A percentile compares a stretch with the other conserved stretches of the same genome.
Conservation (phyloP, 305 asterid genomes). For the Solanum hybrid region DNA sequence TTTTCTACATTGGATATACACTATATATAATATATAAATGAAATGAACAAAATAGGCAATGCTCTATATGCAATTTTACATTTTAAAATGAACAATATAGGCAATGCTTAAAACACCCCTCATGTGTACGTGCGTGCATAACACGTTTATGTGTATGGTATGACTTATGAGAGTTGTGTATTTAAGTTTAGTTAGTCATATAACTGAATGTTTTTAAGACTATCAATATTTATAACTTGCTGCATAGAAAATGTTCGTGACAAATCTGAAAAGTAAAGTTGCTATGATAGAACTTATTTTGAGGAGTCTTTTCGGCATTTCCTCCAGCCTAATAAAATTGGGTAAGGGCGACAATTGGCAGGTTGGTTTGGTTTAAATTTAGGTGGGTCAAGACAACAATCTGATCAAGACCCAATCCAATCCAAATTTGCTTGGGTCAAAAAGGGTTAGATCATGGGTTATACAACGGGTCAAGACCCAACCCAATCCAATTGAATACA, state of each 20-base stretch:
- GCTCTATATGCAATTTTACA: not conserved
- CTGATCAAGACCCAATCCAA: not conserved
- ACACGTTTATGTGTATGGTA: not conserved
- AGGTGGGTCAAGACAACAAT: not conserved
- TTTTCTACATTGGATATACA: not conserved
- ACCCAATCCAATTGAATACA: not conserved
- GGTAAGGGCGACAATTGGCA: too few species aligned
- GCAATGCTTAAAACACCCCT: not conserved
- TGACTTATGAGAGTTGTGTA: not conserved
- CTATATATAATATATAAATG: not conserved
- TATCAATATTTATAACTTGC: not conserved
- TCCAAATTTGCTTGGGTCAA: too few species aligned
- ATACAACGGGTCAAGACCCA: not conserved
- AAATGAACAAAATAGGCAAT: not conserved
- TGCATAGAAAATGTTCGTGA: not conserved
- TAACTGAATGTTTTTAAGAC: not conserved
- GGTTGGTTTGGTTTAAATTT: too few species aligned
- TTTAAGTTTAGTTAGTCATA: not conserved
- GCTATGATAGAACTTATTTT: not conserved
- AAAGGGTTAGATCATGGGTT: not conserved
- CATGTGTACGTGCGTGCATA: not conserved
- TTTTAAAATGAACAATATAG: not conserved
- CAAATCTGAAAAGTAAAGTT: not conserved
- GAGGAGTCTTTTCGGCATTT: not conserved
- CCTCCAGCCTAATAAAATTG: too few species aligned